Percentiles rank a stretch among this genome's conserved stretches.
Conservation (phyloP, 768 basidiomycete genomes). For the Vararia minispora region DNA sequence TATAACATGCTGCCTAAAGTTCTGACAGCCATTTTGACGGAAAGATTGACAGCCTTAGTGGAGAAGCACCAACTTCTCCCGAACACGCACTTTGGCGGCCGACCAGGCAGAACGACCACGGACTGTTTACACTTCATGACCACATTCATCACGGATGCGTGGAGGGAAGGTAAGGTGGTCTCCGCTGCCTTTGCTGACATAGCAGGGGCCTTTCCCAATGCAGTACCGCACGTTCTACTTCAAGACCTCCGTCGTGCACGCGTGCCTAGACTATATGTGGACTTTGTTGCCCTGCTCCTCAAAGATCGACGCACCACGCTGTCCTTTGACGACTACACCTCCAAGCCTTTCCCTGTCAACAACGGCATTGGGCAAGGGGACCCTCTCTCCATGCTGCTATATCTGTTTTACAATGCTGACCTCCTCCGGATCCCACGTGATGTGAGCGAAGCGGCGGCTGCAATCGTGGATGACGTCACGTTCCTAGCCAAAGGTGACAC, state of each 20-base stretch:
- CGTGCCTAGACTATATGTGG: constrained; percentile 18
- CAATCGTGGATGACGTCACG: too few relatives aligned
- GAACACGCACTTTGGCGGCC: background rate
- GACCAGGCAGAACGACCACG: background rate
- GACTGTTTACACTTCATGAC: constrained; percentile 5
- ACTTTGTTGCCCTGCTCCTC: constrained; percentile 8
- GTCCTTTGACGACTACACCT: constrained; percentile 11
- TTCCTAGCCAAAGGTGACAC: constrained; percentile 16
- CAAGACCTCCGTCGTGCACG: constrained; percentile 22
- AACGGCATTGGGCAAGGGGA: constrained; percentile 17
- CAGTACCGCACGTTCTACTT: constrained; percentile 19
- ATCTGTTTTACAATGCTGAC: constrained; percentile 16
- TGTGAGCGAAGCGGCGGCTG: background rate
- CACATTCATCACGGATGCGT: constrained; percentile 8
- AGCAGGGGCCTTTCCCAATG: constrained; percentile 32
- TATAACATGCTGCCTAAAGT: constrained; percentile 11
- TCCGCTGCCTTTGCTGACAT: constrained; percentile 31
- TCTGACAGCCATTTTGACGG: constrained; percentile 9
- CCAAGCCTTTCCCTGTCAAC: constrained; percentile 3
- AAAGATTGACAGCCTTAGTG: background rate
- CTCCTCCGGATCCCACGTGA: constrained; percentile 10
- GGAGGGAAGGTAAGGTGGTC: constrained; percentile 24
- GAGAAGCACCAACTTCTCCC: background rate
- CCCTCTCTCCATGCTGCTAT: constrained; percentile 16
- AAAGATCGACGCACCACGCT: constrained; percentile 4